Base-by-base conservation (phyloP, 169 alveolate species). In the Plasmodium gonderi region DNA sequence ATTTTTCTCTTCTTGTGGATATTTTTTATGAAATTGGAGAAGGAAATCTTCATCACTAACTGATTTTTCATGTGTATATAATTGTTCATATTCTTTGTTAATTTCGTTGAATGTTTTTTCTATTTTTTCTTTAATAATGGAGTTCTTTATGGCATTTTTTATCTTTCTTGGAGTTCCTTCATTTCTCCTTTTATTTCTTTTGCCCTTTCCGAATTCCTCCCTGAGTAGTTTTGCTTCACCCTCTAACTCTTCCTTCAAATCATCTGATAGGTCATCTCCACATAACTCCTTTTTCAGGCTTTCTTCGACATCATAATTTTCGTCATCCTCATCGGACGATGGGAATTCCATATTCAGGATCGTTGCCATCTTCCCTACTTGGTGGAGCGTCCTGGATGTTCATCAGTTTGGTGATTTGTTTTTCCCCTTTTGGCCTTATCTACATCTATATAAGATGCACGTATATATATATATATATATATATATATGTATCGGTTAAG, bases 301-400 rank as follows among this genome's bases (percentile, higher is more conserved):
- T 60, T 74, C 92, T 12, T 83, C 92, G 8, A 54, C 85, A 54
- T 72, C 76, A 44, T 83, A 83, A n/a, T 83, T 60, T 20, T 83
- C 92, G 42, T 83, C 92, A 4, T 83, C 83, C 64, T 83, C 92
- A 42, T 83, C 92, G 0, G 91, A 81, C 4, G 91, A 81, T 7
- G 83, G 83, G 12, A 83, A 83, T 38, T 83, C 82, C 92, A 83
- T 83, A 5, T 72, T 51, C n/a, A 83, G 44, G n/a, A 83, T 83
- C n/a, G 82, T 83, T 11, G 92, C 77, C 92, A 83, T 83, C 7
- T 11, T 23, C 60, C 4, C 38, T 36, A 17, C 2, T 11, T 33
- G 20, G 11, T 69, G 69, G 20, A 7, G 38, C 17, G 17, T 40
- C 3, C 20, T 31, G 51, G 26, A 12, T 29, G 4, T 4, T n/a